A percentile compares a stretch with the other conserved stretches of the same genome.
phyloP scores from a whole-genome alignment of 495 filamentous ascomycete species.

The Cladorrhinum samala region DNA sequence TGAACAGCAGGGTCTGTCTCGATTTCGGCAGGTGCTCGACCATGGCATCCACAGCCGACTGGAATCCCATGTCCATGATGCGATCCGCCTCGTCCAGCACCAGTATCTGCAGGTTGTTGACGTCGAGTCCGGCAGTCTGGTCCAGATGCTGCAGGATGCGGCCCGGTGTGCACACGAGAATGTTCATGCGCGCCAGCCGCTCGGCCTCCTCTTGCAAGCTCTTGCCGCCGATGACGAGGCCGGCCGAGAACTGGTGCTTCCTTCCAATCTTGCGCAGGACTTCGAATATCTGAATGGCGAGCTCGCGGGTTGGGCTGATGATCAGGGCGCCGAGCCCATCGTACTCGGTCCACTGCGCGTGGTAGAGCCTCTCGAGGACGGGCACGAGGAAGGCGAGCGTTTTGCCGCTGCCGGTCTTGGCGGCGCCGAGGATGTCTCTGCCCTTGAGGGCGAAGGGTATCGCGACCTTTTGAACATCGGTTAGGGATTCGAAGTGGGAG shows the following conservation, averaged over 20 bases:
- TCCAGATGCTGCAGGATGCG: conserved; percentile 94
- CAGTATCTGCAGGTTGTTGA: conserved; percentile 84
- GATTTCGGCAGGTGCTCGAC: conserved; percentile 82
- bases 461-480: conserved; percentile 84
- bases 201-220: conserved; percentile 82
- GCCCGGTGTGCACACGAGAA: conserved; percentile 92
- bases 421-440: conserved; percentile 84
- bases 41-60: conserved; percentile 84
- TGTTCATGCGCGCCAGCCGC: conserved; percentile 88
- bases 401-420: conserved; percentile 95
- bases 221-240: conserved; percentile 92
- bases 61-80: conserved; percentile 98
- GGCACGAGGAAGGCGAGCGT: conserved; percentile 91
- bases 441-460: conserved; percentile 83
- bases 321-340: conserved; percentile 92
- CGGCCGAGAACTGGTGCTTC: conserved; percentile 86
- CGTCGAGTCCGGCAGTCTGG: conserved; percentile 85
- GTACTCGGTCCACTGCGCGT: conserved; percentile 78
- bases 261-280: conserved; percentile 86
- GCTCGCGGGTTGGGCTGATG: conserved; percentile 87
- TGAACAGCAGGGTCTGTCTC: conserved; percentile 90
- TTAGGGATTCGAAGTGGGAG: conserved; percentile 85
- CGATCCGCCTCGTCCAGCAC: conserved; percentile 95
- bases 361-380: conserved; percentile 90
- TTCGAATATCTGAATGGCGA: conserved; percentile 96